Evolutionary conservation across 2,329 filamentous ascomycete species (phyloP), one percentile per base, ranked within the genome.

Genomic region (Penicillium sp.): DNA sequence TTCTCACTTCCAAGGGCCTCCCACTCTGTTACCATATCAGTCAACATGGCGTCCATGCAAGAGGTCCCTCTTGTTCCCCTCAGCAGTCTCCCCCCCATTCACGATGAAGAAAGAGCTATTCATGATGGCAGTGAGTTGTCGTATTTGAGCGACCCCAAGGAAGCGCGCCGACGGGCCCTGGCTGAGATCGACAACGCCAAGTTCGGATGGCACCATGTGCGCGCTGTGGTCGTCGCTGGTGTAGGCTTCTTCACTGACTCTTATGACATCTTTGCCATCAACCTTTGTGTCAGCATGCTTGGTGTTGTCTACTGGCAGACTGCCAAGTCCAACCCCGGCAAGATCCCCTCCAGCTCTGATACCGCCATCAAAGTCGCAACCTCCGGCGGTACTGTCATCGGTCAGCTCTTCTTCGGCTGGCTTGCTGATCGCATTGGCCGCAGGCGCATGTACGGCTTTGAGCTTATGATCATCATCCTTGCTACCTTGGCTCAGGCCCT

Each of bases 171-270:
- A 62, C 85, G 91, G 31, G 91, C 91, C 43, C 87, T 95, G 52
- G 89, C 89, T 37, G 88, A 93, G 19, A 88, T 93, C 65, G 90
- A 93, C 78, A 88, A 88, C 77, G 90, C 89, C 10, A 87, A 87
- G 3, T 93, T 93, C 60, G 88, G 90, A 69, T 93, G 90, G 90
- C 91, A 92, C 72, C 91, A 95, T 70, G 85, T 93, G 57, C 85
- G 90, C 42, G 88, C 90, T 57, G 84, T 90, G 53, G 77, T 90
- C 9, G 90, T 93, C 25, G 90, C 90, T 29, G 91, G 91, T 67
- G 88, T 93, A 60, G 91, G 91, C 66, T 95, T 96, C 85, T 95
- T 95, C 77, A 93, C 91, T 16, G 91, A 93, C 71, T 89, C 89
- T 13, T 93, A 93, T 76, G 88, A 90, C 70, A 91, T 92, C 78